phyloP scores from a whole-genome alignment of 2,329 filamentous ascomycete genomes.

The Sporothrix sp. region DNA sequence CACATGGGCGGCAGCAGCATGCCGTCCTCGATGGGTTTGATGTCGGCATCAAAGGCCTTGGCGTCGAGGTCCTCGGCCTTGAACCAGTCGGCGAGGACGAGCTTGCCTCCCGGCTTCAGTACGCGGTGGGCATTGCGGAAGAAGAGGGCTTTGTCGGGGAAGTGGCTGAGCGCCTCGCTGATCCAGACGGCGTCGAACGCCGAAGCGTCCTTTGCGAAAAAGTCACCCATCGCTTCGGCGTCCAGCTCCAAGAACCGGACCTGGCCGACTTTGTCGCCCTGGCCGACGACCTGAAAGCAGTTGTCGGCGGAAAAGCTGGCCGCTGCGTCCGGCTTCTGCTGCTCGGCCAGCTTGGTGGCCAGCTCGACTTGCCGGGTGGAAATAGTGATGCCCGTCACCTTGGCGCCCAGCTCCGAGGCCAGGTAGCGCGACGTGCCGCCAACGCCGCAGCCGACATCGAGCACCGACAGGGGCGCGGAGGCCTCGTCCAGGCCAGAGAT shows the following conservation, averaged over 20 bases:
- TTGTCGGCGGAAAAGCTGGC: conserved; percentile 18
- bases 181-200: conserved; percentile 52
- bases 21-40: conserved; percentile 51
- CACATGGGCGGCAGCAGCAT: conserved; percentile 50
- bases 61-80: conserved; percentile 39
- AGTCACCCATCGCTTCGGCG: conserved; percentile 49
- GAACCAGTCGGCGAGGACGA: conserved; percentile 54
- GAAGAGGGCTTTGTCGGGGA: conserved; percentile 49
- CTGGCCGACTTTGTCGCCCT: too few species aligned
- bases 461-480: conserved; percentile 28
- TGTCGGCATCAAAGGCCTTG: conserved; percentile 39
- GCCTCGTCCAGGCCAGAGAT: conserved; percentile 30
- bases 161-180: conserved; percentile 50
- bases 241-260: conserved; percentile 50
- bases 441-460: conserved; percentile 53
- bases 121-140: conserved; percentile 42
- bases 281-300: conserved; percentile 30
- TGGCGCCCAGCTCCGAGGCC: conserved; percentile 40
- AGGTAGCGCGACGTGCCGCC: conserved; percentile 50
- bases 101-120: conserved; percentile 38
- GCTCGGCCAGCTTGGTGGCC: conserved; percentile 39
- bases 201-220: conserved; percentile 29
- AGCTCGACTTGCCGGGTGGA: conserved; percentile 50
- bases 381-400: conserved; percentile 51
- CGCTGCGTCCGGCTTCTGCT: conserved; percentile 25